Evolutionary conservation across 2,329 filamentous ascomycete genomes (phyloP), one percentile per base, ranked within the genome.

Genomic region (Claviceps quebecensis): DNA sequence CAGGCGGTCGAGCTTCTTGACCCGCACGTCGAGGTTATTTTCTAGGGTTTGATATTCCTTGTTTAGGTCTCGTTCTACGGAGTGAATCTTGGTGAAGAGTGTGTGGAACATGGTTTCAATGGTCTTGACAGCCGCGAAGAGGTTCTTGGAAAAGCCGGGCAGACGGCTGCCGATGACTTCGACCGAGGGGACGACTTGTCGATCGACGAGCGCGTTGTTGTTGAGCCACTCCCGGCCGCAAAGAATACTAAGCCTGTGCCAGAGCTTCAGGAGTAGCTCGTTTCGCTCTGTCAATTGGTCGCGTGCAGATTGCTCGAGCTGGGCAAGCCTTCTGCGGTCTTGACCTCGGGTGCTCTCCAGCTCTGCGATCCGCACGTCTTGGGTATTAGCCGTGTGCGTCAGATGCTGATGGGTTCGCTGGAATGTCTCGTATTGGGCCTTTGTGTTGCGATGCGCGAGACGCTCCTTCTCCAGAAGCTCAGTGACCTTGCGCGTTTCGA

Each of bases 151-250:
- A 69, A 97, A 97, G 1, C 86, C 87, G 0, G 86, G 84, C 4
- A 97, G 75, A 68, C 93, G 88, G 48, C 83, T 90, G 1, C 83
- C 81, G 55, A 98, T 86, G 14, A 89, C 83, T 61, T 96, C 91
- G 37, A 94, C 75, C 13, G 85, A 88, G 0, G 90, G 88, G 6
- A 95, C 71, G 1, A 78, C 80, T 54, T 91, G 86, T 19, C 89
- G 87, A 60, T 93, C 91, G 62, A 97, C 86, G 23, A 95, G 79
- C 52, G 84, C 85, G 66, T 97, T 90, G 60, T 84, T 82, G 65
- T 95, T 86, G 4, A 86, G 81, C 91, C 93, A 98, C 62, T 97
- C 93, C 0, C 81, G 78, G 11, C 93, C 93, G 60, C 93, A 97
- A 44, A 97, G 76, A 0, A 80, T 76, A 3, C 87, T 90, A 8